Evolutionary conservation across 768 basidiomycete genomes (phyloP), one percentile per base, ranked within the genome.

Genomic region (Jaapia argillacea): DNA sequence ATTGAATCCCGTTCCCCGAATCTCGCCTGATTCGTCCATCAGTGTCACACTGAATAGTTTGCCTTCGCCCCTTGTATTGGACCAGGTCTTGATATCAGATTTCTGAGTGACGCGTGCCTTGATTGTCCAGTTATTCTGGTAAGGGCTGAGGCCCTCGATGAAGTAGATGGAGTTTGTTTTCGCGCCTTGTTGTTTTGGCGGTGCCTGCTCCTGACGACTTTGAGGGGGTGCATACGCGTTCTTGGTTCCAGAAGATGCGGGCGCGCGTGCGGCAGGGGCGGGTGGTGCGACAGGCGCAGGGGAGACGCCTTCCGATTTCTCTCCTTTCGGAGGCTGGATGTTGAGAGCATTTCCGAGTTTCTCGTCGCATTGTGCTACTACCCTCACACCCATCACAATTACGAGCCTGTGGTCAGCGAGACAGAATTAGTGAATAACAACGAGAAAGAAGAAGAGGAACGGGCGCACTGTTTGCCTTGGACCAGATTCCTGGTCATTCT

Each of bases 111-210:
- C 89, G 33, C 89, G 83, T 23, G 89, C 94, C 59, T 91, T 92
- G 70, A 98, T 94, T 6, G 88, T 92, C 96, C 96, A 99, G 61
- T 89, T 89, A 67, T 94, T 97, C 63, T 96, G 91, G 54, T 97
- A 98, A 6, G 94, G 94, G 56, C 86, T 92, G 36, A 98, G 74
- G 4, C 81, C 85, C 58, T 96, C 94, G 50, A 99, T 98, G 2
- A 93, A 94, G 61, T 81, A 81, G 24, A 81, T 59, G 0, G 71
- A 53, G 10, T 57, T 54, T 16, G 28, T 16, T 33, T 33, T 33
- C 28, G 10, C 16, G 10, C 28, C 20, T 25, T 7, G 24, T 16
- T n/a, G 7, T 13, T 18, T 27, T 39, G 44, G 36, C 18, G n/a
- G 27, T 36, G 20, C 42, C 24, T 18, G 25, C 4, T 43, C 47